Evolutionary conservation across 2,329 filamentous ascomycete genomes (phyloP), one percentile per base, ranked within the genome.

Genomic region (Lachnellula subtilissima): DNA sequence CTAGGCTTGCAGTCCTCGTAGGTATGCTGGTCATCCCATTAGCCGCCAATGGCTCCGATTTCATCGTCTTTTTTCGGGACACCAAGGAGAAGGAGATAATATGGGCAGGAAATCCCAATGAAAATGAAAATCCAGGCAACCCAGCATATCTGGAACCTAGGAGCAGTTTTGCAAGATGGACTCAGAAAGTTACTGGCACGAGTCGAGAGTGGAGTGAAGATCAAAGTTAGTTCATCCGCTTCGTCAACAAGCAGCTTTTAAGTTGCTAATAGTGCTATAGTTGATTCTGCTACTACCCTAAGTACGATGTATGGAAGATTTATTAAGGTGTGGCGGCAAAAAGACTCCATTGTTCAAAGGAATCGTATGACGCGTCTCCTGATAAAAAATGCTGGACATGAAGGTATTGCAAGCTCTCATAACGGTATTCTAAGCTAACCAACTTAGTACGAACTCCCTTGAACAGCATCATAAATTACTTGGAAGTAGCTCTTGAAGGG

Each of bases 391-490:
- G 94, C 89, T 0, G 90, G 90, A 0, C 91, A 95, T 62, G 90
- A 95, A 74, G 89, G 8, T 58, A 53, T 50, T 37, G 9, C 12
- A 19, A 14, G 14, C 35, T 40, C 36, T 17, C 15, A 15, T 12
- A 51, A 36, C 2, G 7, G 15, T 25, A n/a, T 23, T 40, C n/a
- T 40, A 6, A 12, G 14, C 19, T 49, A n/a, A 39, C 22, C 15
- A 12, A 15, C 35, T 32, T 28, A 63, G 61, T 62, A 15, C 86
- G 91, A 45, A 96, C 91, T 0, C 91, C 91, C 0, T 74, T 96
- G 3, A 96, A 96, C 65, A 91, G 90, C 17, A 95, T 96, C 66
- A 94, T 96, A 72, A 96, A 96, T 65, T 96, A 94, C 62, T 79
- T 96, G 1, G 91, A 96, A 64, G 94, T 95, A 58, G 91, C 91